Evolutionary conservation across 2,329 filamentous ascomycete species (phyloP), one percentile per base, ranked within the genome.

Genomic region (Mollisiaceae sp.): DNA sequence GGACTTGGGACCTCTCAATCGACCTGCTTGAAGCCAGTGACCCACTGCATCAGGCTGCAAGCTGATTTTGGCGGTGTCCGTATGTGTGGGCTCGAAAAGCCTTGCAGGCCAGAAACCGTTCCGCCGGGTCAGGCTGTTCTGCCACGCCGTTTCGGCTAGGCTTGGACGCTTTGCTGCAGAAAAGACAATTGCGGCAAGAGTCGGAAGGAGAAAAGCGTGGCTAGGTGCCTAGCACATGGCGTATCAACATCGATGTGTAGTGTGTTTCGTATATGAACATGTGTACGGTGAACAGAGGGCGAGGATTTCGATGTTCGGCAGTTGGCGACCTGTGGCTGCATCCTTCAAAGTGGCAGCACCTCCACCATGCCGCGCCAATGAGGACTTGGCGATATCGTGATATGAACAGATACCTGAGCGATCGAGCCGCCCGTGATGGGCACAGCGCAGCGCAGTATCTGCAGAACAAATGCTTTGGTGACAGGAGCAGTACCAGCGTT

Each of bases 371-470:
- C 50, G 27, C 18, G 24, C 22, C 50, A 27, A 54, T 35, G 50
- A 54, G 24, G 24, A 54, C 15, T 18, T 35, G 50, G 18, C 50
- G 24, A 54, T 35, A 54, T 35, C n/a, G 50, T 35, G n/a, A 22
- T 14, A 54, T 24, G 50, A 54, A 12, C 45, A 50, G 45, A 50
- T 20, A 50, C n/a, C 22, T 24, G 20, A 20, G 11, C 22, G 45
- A 50, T 50, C n/a, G 45, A 50, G 22, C 22, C 14, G 20, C 45
- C n/a, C 6, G 45, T 12, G 22, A 50, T 22, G 20, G 22, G 22
- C 27, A 32, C 32, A 59, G 36, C 35, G 56, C 43, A 52, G 54
- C 15, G 27, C 43, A 41, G 55, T 63, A 59, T 39, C 43, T 59
- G 43, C 35, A 52, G 15, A 54, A 36, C 35, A 32, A 52, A 59